These are phyloP conservation scores for Diddensiella transvaalensis DNA, from an alignment of 805 yeast genomes.

Conservation along the genomic window DNA sequence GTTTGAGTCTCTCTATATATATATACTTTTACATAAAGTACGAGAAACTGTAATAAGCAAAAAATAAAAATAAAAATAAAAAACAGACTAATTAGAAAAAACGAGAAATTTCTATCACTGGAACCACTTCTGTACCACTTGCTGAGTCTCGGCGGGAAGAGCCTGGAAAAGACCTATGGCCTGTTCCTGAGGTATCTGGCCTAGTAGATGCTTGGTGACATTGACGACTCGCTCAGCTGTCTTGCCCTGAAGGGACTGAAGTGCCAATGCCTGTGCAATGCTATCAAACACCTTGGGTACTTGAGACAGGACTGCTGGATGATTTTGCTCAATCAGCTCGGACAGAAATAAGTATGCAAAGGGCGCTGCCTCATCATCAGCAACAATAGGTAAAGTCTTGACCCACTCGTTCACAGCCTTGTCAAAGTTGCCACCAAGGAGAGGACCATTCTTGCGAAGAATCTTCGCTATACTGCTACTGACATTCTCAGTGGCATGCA, in stretches of 20 bases:
- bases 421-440: constrained; percentile 53
- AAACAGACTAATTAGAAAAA: too few relatives aligned
- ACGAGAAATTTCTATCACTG: constrained; percentile 10
- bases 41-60: too few relatives aligned
- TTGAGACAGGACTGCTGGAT: constrained; percentile 53
- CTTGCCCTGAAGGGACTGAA: constrained; percentile 62
- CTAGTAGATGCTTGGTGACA: constrained; percentile 60
- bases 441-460: constrained; percentile 56
- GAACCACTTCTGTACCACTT: constrained; percentile 59
- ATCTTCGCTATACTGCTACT: constrained; percentile 81
- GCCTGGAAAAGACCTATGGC: constrained; percentile 61
- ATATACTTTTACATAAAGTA: too few relatives aligned
- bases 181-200: constrained; percentile 63
- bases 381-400: constrained; percentile 71
- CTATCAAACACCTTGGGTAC: constrained; percentile 61
- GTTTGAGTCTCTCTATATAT: too few relatives aligned
- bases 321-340: constrained; percentile 64
- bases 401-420: constrained; percentile 73
- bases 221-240: constrained; percentile 63
- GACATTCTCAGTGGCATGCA: constrained; percentile 83
- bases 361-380: constrained; percentile 86
- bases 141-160: constrained; percentile 59
- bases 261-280: constrained; percentile 71
- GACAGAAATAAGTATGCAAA: constrained; percentile 73
- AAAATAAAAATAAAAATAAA: too few relatives aligned